Evolutionary conservation across 176 grass and related monocot species (phyloP), one percentile per base, ranked within the genome.

Genomic region (Paspalum notatum): DNA sequence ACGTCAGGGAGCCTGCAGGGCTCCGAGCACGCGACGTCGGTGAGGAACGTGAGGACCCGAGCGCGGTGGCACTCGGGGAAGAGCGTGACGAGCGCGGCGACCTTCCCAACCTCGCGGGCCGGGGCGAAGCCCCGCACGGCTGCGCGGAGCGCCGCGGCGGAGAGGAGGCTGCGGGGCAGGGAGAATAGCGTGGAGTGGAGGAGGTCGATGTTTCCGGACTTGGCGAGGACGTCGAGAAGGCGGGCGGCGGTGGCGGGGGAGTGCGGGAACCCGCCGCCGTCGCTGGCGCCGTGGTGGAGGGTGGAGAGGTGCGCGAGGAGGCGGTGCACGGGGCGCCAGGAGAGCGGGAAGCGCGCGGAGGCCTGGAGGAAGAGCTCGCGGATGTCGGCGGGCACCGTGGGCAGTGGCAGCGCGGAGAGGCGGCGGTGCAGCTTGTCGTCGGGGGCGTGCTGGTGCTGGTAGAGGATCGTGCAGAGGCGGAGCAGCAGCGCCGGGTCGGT

Each of bases 361-460:
- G 85, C 64, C 78, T 93, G 88, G 86, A 97, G 79, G 86, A 93
- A 97, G 81, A 97, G 83, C 79, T 97, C 93, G 12, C 83, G 90
- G 50, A 84, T 69, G 43, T 85, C 88, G 42, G 80, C 26, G 51
- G 75, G 51, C 0, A 69, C 51, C 4, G 84, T 40, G 16, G 81
- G 78, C 24, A 92, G 74, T 5, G 58, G 82, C n/a, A 97, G 80
- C 14, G 65, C 72, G 76, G 80, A 81, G 54, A 97, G 93, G 80
- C 73, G 83, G 43, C 74, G 53, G 38, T 75, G 67, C 66, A 97
- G 83, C 26, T 70, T 57, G 71, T 86, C 50, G 42, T 93, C 88
- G 25, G 90, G 88, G 20, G 80, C 72, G 61, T 76, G 73, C 62
- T 97, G 93, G 39, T 93, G 90, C 86, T 97, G 90, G 83, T 91